Evolutionary conservation across 1,284 basidiomycete species (phyloP).

Genomic region (Trametes polyzona): DNA sequence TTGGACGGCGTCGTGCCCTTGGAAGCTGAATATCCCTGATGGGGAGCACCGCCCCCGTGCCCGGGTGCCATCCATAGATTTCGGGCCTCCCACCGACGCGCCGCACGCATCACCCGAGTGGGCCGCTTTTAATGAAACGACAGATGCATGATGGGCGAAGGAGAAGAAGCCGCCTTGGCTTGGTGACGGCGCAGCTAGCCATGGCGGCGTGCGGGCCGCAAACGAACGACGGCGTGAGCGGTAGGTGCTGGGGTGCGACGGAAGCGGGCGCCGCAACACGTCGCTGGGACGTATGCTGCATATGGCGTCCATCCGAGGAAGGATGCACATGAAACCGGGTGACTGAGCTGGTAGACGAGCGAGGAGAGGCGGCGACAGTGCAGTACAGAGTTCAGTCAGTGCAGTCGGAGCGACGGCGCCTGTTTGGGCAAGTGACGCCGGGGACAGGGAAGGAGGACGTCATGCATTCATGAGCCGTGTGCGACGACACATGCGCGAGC

Average conservation of each 20-base stretch:
- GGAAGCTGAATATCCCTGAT: slow-evolving; percentile 9
- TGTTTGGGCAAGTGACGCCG: not conserved
- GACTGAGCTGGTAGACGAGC: not conserved
- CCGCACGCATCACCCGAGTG: slow-evolving; percentile 7
- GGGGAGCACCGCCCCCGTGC: slow-evolving; percentile 10
- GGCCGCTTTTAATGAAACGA: slow-evolving; percentile 9
- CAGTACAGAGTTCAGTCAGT: slow-evolving; percentile 2
- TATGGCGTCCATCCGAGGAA: not conserved
- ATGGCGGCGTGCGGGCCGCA: slow-evolving; percentile 4
- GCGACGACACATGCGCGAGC: not conserved
- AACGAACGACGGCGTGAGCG: not conserved
- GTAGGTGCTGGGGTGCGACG: not conserved
- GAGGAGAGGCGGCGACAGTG: not conserved
- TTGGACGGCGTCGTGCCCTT: too few species aligned
- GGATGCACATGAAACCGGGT: not conserved
- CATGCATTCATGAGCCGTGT: slow-evolving; percentile 8
- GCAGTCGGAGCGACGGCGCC: not conserved
- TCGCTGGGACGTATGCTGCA: not conserved
- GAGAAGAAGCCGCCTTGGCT: not conserved
- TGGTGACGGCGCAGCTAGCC: slow-evolving; percentile 13
- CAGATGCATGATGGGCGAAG: slow-evolving; percentile 17
- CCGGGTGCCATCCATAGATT: not conserved
- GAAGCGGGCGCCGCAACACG: not conserved
- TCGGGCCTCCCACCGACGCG: not conserved
- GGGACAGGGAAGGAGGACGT: not conserved